These are phyloP conservation scores for Golubevia pallescens DNA, from an alignment of 1,284 basidiomycete genomes.

Conservation along the genomic window DNA sequence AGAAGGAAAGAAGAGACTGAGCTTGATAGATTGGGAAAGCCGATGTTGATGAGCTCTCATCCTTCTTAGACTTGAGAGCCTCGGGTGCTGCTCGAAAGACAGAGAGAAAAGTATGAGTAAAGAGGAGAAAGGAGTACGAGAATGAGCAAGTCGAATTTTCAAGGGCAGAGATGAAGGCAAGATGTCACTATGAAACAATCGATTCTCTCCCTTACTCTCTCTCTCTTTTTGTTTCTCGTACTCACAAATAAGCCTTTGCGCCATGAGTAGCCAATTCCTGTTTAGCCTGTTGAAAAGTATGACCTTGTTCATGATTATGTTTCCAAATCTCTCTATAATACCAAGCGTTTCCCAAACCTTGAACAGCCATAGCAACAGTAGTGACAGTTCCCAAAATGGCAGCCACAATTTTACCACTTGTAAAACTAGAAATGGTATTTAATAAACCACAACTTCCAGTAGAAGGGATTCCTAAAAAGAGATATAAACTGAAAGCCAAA, in stretches of 20 bases:
- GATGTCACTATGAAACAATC: too few species aligned
- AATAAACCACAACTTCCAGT: constrained; percentile 95
- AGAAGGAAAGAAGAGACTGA: too few species aligned
- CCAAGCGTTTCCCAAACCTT: constrained; percentile 57
- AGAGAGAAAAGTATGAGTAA: too few species aligned
- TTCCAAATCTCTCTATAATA: constrained; percentile 59
- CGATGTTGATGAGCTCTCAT: too few species aligned
- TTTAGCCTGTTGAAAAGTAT: constrained; percentile 62
- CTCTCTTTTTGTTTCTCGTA: not conserved
- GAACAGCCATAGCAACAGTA: constrained; percentile 47
- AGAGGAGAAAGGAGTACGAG: too few species aligned
- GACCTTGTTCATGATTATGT: constrained; percentile 51
- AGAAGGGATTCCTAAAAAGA: constrained; percentile 67
- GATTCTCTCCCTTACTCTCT: too few species aligned
- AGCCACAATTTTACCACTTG: constrained; percentile 20
- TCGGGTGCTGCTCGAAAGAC: constrained; percentile 6
- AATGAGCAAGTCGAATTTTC: too few species aligned
- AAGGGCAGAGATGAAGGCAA: too few species aligned
- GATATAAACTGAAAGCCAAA: constrained; percentile 77
- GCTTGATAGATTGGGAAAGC: too few species aligned
- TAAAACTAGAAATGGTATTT: constrained; percentile 76
- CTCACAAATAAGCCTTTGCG: constrained; percentile 55
- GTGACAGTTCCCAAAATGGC: constrained; percentile 42
- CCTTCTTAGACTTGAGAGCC: constrained; percentile 10
- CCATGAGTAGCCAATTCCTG: constrained; percentile 60